Evolutionary conservation across 306 rosid species (phyloP), one percentile per base, ranked within the genome.

Genomic region (Cicer pinnatifidum): DNA sequence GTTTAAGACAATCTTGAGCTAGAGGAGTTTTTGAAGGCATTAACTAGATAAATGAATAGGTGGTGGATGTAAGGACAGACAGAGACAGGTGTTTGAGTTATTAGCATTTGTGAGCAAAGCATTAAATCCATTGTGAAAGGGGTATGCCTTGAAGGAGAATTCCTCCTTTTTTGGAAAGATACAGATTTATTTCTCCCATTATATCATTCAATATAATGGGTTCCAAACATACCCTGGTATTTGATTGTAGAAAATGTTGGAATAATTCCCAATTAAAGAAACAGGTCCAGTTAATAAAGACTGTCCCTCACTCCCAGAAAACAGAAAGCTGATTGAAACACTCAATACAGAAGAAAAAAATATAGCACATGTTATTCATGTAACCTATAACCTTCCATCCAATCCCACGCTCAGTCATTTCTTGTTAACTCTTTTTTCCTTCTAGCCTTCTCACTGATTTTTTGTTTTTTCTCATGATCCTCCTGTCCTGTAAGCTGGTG

Each of bases 261-360:
- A 59, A 35, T 45, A 41, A 70, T 12, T 61, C 72, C 57, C 66
- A 7, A 53, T 38, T 48, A 28, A 6, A 69, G 43, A 39, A 71
- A 51, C 56, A 38, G 58, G 13, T 78, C 71, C 12, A 33, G 19
- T 23, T n/a, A 46, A 50, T 38, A 12, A 5, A 77, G 44, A 16
- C 69, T 69, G n/a, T 58, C 57, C 77, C 57, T 71, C n/a, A 6
- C 40, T 28, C 71, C 39, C 39, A 28, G 56, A 5, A 70, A 41
- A 39, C 71, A 61, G 57, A 46, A 35, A 68, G 69, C 61, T 46
- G 11, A 57, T 46, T 8, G 58, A 43, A 76, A 56, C 48, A 67
- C 75, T 33, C 8, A 45, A 75, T 20, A 76, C 57, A 54, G 6
- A 63, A 57, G 65, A 41, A 8, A 15, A 60, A 60, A 35, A 73